A percentile compares a stretch with the other conserved stretches of the same genome.
Evolutionary conservation across 208 protist genomes (phyloP).

Genomic region (Naegleria gruberi): DNA sequence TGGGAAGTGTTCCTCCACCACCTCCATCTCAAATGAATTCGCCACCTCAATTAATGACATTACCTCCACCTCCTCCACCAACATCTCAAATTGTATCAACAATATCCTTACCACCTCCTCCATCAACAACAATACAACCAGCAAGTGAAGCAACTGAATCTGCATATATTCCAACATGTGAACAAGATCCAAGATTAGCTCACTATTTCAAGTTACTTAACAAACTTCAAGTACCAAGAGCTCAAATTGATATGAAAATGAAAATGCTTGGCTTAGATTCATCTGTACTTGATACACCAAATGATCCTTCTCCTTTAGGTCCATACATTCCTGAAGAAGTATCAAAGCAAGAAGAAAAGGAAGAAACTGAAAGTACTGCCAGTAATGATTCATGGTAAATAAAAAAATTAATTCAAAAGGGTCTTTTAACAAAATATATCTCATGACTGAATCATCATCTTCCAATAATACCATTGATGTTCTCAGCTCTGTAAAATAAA

Average conservation of each 20-base stretch:
- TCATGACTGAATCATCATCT: too few species aligned
- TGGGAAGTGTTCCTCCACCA: background rate
- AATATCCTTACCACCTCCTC: slow-evolving; percentile 19
- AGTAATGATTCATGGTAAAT: background rate
- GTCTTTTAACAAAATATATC: too few species aligned
- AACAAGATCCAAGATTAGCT: slow-evolving; percentile 17
- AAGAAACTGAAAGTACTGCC: background rate
- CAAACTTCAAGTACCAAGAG: slow-evolving; percentile 19
- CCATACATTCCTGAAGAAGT: background rate
- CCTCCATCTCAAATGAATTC: slow-evolving; percentile 6
- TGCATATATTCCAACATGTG: background rate
- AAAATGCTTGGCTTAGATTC: slow-evolving; percentile 2
- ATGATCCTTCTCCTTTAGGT: slow-evolving; percentile 27
- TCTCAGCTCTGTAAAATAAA: too few species aligned
- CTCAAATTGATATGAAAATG: slow-evolving; percentile 14
- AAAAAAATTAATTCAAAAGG: background rate
- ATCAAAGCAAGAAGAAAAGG: background rate
- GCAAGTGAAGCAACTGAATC: background rate
- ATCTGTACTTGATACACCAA: background rate
- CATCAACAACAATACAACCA: background rate
- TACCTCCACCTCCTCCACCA: slow-evolving; percentile 4
- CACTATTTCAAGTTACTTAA: slow-evolving; percentile 9
- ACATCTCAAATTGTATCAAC: background rate
- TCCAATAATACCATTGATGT: too few species aligned
- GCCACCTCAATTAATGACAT: background rate